Base-by-base conservation (phyloP, 306 rosid species). In the Oxytropis ochrocephala region DNA sequence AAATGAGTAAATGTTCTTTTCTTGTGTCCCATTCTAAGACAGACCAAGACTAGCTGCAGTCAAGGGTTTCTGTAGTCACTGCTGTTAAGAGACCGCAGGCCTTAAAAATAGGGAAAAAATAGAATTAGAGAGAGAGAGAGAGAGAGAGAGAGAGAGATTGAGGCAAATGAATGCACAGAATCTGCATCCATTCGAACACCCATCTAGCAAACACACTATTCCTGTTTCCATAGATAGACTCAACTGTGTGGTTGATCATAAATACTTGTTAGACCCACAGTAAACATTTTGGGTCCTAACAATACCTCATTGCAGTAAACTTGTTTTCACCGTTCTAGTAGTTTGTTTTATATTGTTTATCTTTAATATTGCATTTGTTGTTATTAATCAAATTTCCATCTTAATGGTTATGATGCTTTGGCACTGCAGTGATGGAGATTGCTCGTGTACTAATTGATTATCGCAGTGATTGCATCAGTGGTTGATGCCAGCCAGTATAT, bases 401-500 rank as follows among this genome's bases (percentile, higher is more conserved):
- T 65, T 52, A 60, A 70, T 80, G 66, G 29, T 42, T 61, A 55
- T 52, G 77, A 53, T 74, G 63, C 36, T 74, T 79, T 67, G 74
- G 83, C 74, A 73, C 35, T 76, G 91, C 84, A 86, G 88, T 62
- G 75, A 84, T 86, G 83, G 74, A 24, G n/a, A n/a, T n/a, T n/a
- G n/a, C n/a, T n/a, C n/a, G n/a, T n/a, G n/a, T n/a, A n/a, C n/a
- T n/a, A 61, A 57, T 10, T 56, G 83, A 64, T 64, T 52, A 49
- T 51, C 71, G n/a, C 19, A 72, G 67, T 64, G 68, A 60, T 83
- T 70, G 71, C 33, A 6, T 41, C 32, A 16, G 70, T 65, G 46
- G 44, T 69, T 78, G 79, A 80, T 79, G 86, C 17, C 74, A 33
- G 86, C 32, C 72, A 33, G 81, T 76, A 83, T 81, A 79, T 73